A percentile compares a stretch with the other conserved stretches of the same genome.
These are phyloP conservation scores for Cryptosporidium tyzzeri DNA, from an alignment of 169 alveolate genomes.

Conservation along the genomic window DNA sequence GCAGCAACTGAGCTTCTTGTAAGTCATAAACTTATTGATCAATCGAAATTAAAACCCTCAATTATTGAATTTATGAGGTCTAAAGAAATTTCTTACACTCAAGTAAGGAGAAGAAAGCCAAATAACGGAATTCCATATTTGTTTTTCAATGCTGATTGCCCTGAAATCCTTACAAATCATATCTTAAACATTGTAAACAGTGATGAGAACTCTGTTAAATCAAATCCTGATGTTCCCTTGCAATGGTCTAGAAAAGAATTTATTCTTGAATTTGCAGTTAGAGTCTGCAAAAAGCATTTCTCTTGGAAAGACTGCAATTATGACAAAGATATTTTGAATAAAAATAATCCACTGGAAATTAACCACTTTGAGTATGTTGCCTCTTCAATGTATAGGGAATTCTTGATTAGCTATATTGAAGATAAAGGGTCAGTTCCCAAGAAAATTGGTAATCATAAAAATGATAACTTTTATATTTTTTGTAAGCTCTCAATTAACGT, in stretches of 20 bases:
- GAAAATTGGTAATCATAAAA: not conserved
- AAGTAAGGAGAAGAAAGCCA: constrained; percentile 34
- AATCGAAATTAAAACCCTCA: no score
- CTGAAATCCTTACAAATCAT: constrained; percentile 22
- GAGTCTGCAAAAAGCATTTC: constrained; percentile 64
- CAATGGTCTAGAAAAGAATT: constrained; percentile 33
- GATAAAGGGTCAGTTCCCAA: not conserved
- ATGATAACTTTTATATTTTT: not conserved
- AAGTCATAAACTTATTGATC: not conserved
- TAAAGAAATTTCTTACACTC: constrained; percentile 25
- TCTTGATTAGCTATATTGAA: not conserved
- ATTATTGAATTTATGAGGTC: not conserved
- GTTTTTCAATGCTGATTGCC: constrained; percentile 52
- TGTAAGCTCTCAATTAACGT: constrained; percentile 44
- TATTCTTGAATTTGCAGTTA: constrained; percentile 47
- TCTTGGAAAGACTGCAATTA: constrained; percentile 49
- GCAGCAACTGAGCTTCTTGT: constrained; percentile 22
- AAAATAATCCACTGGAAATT: constrained; percentile 23
- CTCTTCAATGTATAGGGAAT: constrained; percentile 45
- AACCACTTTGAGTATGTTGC: constrained; percentile 48
- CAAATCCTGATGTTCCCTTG: not conserved
- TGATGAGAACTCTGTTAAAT: not conserved
- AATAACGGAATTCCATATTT: constrained; percentile 52
- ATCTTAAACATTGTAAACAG: not conserved
- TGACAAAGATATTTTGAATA: constrained; percentile 1